phyloP scores from a whole-genome alignment of 1,139 yeast species.

The Magnusiomyces fungicola region DNA sequence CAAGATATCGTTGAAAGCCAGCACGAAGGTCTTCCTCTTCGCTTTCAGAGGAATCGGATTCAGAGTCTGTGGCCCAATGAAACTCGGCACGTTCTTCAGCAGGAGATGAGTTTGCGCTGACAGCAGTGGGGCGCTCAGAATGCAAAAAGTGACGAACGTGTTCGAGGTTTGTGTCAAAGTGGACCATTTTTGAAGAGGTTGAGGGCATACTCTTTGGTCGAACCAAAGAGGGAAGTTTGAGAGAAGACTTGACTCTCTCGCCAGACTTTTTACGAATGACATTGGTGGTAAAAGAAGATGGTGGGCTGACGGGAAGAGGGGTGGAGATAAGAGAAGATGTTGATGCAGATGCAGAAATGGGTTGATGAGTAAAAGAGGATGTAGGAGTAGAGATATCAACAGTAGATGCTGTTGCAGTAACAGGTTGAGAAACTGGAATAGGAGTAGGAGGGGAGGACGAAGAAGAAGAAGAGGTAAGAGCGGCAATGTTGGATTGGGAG shows the following conservation, averaged over 20 bases:
- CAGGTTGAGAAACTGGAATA: conserved; percentile 8
- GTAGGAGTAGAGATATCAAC: too few species aligned
- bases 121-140: conserved; percentile 67
- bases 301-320: neutral
- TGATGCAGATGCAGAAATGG: neutral
- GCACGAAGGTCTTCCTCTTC: conserved; percentile 28
- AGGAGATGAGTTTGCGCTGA: conserved; percentile 58
- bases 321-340: neutral
- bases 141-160: conserved; percentile 68
- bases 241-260: conserved; percentile 67
- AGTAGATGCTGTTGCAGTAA: neutral
- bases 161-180: conserved; percentile 59
- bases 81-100: conserved; percentile 26
- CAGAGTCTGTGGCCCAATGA: conserved; percentile 27
- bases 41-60: conserved; percentile 26
- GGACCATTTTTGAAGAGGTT: conserved; percentile 72
- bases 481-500: neutral
- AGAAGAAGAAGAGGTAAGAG: too few species aligned
- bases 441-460: conserved; percentile 11
- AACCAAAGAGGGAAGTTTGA: conserved; percentile 45
- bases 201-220: conserved; percentile 64
- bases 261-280: conserved; percentile 70
- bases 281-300: conserved; percentile 12
- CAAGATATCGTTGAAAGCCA: conserved; percentile 19
- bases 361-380: neutral